A percentile compares a stretch with the other conserved stretches of the same genome.
Conservation (phyloP, 176 grass and related monocot species). For the Tillandsia leiboldiana region DNA sequence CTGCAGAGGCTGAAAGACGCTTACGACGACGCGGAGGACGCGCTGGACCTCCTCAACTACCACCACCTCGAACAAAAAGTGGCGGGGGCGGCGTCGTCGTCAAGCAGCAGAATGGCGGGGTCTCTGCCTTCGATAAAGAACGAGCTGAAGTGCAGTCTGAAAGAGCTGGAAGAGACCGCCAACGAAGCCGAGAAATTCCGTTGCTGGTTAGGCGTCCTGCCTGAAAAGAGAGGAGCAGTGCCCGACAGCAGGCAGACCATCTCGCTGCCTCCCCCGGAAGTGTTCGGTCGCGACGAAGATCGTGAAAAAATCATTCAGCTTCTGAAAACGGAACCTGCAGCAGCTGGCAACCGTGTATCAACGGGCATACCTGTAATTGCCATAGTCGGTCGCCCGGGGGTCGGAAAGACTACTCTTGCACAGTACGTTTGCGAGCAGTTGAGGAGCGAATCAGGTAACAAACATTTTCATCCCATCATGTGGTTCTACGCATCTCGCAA, state of each 20-base stretch:
- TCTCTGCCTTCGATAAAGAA: too few relatives aligned
- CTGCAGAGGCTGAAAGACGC: too few relatives aligned
- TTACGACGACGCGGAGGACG: too few relatives aligned
- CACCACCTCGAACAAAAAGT: too few relatives aligned
- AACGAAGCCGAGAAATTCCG: background rate
- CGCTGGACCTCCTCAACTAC: too few relatives aligned
- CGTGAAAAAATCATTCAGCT: background rate
- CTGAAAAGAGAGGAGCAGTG: background rate
- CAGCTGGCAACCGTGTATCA: too few relatives aligned
- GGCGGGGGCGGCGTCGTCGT: too few relatives aligned
- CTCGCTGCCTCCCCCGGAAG: background rate
- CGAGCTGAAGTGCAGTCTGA: too few relatives aligned
- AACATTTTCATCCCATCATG: background rate
- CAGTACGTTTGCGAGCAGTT: background rate
- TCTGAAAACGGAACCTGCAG: too few relatives aligned
- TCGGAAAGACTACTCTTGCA: background rate
- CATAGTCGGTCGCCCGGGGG: background rate
- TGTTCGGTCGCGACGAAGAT: constrained; percentile 1
- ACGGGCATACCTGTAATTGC: background rate
- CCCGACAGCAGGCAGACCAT: too few relatives aligned
- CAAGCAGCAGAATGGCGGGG: too few relatives aligned
- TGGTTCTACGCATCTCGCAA: background rate
- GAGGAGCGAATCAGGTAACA: background rate
- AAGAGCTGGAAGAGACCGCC: background rate
- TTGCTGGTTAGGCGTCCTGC: background rate